Percentiles rank a stretch among this genome's conserved stretches.
Conservation (phyloP, 2,329 filamentous ascomycete species). For the Bipolaris victoriae region DNA sequence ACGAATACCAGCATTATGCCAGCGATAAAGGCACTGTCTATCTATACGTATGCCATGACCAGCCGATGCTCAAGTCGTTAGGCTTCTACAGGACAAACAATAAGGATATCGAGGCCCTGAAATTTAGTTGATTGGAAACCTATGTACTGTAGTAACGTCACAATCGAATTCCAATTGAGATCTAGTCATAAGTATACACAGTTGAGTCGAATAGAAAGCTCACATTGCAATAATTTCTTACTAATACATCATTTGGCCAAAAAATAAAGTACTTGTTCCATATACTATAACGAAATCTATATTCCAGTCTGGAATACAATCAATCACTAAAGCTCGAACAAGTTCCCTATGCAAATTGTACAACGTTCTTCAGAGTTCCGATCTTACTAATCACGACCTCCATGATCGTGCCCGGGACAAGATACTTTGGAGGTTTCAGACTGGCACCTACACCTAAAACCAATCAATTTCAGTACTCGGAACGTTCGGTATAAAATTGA, state of each 20-base stretch:
- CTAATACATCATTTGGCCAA: not conserved
- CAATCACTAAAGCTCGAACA: not conserved
- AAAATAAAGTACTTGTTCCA: not conserved
- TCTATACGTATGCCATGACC: slow-evolving; percentile 62
- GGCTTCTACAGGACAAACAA: slow-evolving; percentile 57
- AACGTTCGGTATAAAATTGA: no score
- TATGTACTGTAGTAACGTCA: not conserved
- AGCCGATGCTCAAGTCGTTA: slow-evolving; percentile 59
- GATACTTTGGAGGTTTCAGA: no score
- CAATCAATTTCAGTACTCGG: no score
- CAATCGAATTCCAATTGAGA: no score
- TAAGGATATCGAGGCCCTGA: slow-evolving; percentile 51
- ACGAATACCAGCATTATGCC: slow-evolving; percentile 57
- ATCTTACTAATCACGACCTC: slow-evolving; percentile 24
- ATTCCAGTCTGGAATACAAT: not conserved
- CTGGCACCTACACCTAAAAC: no score
- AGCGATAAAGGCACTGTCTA: slow-evolving; percentile 49
- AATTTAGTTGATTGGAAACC: slow-evolving; percentile 16
- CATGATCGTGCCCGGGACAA: no score
- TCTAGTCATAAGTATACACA: not conserved
- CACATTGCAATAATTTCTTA: not conserved
- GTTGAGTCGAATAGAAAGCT: not conserved
- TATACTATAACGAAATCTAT: not conserved
- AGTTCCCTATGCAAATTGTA: slow-evolving; percentile 2
- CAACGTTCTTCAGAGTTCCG: slow-evolving; percentile 25